These are phyloP conservation scores for Candida nitratophila DNA, from an alignment of 805 yeast species.

Conservation along the genomic window DNA sequence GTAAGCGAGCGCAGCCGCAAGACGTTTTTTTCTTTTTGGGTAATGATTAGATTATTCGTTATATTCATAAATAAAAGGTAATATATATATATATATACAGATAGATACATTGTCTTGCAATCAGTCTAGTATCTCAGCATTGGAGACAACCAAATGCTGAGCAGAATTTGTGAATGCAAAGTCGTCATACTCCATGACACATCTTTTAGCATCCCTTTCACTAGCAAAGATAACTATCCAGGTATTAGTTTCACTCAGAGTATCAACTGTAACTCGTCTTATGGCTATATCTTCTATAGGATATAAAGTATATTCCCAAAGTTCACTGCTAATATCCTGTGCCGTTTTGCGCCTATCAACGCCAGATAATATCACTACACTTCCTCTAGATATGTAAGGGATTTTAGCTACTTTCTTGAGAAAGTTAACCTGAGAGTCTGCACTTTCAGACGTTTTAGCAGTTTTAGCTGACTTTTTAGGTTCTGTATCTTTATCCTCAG, in stretches of 20 bases:
- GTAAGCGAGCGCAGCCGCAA: too few relatives aligned
- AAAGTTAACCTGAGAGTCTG: not conserved
- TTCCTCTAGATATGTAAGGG: conserved; percentile 15
- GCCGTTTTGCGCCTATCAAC: conserved; percentile 37
- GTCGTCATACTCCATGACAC: conserved; percentile 49
- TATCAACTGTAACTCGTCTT: conserved; percentile 6
- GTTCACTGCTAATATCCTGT: conserved; percentile 25
- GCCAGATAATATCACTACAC: conserved; percentile 36
- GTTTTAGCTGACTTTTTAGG: not conserved
- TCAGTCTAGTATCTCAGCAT: not conserved
- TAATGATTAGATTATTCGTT: too few relatives aligned
- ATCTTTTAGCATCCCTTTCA: conserved; percentile 38
- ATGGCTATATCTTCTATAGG: conserved; percentile 12
- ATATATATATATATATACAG: too few relatives aligned
- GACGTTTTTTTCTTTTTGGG: too few relatives aligned
- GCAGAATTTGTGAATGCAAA: conserved; percentile 18
- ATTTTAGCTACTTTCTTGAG: not conserved
- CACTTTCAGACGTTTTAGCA: too few relatives aligned
- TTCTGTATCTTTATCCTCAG: not conserved
- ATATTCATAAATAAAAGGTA: not conserved
- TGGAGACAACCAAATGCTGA: not conserved
- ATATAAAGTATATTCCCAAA: conserved; percentile 47
- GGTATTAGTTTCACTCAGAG: conserved; percentile 8
- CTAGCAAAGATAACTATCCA: conserved; percentile 40
- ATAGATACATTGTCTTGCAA: too few relatives aligned